phyloP scores from a whole-genome alignment of 2,329 filamentous ascomycete species.

The Pseudogymnoascus sp. region DNA sequence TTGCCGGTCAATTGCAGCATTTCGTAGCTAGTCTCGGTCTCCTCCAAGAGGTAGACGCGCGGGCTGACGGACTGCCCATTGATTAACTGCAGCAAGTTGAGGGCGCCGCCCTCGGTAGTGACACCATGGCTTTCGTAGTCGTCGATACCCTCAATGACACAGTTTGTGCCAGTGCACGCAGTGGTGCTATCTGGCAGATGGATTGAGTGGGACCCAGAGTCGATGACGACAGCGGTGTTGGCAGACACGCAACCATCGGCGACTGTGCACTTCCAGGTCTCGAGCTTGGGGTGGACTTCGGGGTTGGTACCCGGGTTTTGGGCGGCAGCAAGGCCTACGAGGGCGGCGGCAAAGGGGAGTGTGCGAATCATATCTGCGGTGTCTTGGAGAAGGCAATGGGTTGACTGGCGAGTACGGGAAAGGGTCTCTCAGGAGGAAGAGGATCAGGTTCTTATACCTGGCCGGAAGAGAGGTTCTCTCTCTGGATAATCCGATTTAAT shows the following conservation, averaged over 20 bases:
- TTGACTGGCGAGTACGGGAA: not conserved
- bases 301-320: conserved; percentile 34
- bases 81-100: conserved; percentile 29
- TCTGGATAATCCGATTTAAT: not conserved
- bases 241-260: conserved; percentile 40
- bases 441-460: not conserved
- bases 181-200: conserved; percentile 37
- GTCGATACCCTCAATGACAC: conserved; percentile 43
- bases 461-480: not conserved
- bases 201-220: conserved; percentile 40
- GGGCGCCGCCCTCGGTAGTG: conserved; percentile 29
- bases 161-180: conserved; percentile 46
- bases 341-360: not conserved
- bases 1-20: conserved; percentile 37
- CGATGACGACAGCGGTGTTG: conserved; percentile 44
- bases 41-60: conserved; percentile 39
- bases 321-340: conserved; percentile 24
- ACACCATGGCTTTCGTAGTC: conserved; percentile 42
- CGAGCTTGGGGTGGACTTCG: conserved; percentile 45
- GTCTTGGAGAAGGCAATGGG: not conserved
- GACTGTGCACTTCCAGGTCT: conserved; percentile 46
- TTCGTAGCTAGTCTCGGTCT: conserved; percentile 36
- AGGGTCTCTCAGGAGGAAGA: not conserved
- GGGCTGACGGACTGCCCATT: conserved; percentile 29
- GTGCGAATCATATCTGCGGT: conserved; percentile 2